These are phyloP conservation scores for Lachancea sp. DNA, from an alignment of 805 yeast genomes.

Conservation along the genomic window DNA sequence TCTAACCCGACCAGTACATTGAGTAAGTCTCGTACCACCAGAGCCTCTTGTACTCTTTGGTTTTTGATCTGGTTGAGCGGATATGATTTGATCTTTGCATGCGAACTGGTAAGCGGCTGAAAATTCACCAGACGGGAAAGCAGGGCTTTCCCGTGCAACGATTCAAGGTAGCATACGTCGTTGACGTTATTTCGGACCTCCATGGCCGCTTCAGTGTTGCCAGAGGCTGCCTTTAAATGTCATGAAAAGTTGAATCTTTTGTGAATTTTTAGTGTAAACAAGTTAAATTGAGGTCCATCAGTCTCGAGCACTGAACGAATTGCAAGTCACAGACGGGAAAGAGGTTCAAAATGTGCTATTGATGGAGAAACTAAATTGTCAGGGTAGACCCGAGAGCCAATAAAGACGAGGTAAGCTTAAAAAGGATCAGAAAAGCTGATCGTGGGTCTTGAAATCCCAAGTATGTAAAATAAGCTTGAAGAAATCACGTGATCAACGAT, in stretches of 20 bases:
- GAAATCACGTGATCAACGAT: too few species aligned
- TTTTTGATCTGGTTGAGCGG: conserved; percentile 44
- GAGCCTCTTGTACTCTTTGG: conserved; percentile 60
- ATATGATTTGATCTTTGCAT: conserved; percentile 35
- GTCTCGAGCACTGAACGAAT: too few species aligned
- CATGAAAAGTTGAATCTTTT: background rate
- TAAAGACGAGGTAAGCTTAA: too few species aligned
- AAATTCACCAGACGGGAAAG: conserved; percentile 8
- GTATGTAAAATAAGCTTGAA: too few species aligned
- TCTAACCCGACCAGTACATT: conserved; percentile 65
- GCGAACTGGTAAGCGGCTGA: conserved; percentile 5
- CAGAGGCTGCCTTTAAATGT: background rate
- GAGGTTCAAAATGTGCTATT: too few species aligned
- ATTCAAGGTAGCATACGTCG: background rate
- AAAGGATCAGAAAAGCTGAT: too few species aligned
- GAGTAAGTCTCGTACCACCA: conserved; percentile 63
- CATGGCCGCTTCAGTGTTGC: background rate
- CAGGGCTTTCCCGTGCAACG: background rate
- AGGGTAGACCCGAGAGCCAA: too few species aligned
- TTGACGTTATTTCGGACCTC: conserved; percentile 4
- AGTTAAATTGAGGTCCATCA: too few species aligned
- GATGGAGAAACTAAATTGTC: too few species aligned
- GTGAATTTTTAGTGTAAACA: background rate
- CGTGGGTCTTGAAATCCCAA: too few species aligned
- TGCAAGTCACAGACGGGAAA: too few species aligned